Base-by-base conservation (phyloP, 164 flowering plant genomes). In the Vitis rotundifolia region DNA sequence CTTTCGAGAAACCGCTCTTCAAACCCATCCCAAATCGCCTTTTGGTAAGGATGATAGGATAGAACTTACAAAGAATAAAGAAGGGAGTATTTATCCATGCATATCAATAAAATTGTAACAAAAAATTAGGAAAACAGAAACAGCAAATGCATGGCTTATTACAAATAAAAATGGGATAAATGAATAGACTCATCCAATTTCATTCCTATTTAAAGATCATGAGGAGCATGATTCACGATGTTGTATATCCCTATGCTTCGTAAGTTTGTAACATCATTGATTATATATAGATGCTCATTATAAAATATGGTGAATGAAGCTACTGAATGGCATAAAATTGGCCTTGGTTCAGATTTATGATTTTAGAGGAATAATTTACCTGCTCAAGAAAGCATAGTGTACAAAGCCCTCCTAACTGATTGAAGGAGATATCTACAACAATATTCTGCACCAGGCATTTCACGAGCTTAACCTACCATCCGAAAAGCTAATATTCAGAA, bases 361-460 rank as follows among this genome's bases (percentile, higher is more conserved):
- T 56, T 68, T 60, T 22, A 63, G 16, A 54, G 62, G 22, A 53
- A 37, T 37, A 76, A 29, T 29, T 10, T 80, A 87, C 93, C 90
- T 85, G 71, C 75, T 89, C 91, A 49, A 89, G 90, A 75, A 89
- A 89, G 77, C 91, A 86, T 2, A 89, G 76, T 2, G 93, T 85
- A 69, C 83, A 84, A 15, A 89, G 84, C n/a, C 93, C 93, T 51
- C 93, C 93, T 54, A 89, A 53, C 73, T 89, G 93, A 69, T 86
- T 89, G 68, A 89, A 83, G 49, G 93, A 86, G 19, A 89, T 82
- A 76, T 89, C 93, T n/a, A 89, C 89, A 14, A 87, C 86, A 59
- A 87, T 83, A 71, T 87, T 82, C 71, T 87, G 85, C 5, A 89
- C 86, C 58, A 87, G 73, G 76, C 90, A 87, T 69, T 89, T 89